A percentile compares a stretch with the other conserved stretches of the same genome.
Conservation (phyloP, 495 filamentous ascomycete genomes). For the Talaromyces nanjingensis region DNA sequence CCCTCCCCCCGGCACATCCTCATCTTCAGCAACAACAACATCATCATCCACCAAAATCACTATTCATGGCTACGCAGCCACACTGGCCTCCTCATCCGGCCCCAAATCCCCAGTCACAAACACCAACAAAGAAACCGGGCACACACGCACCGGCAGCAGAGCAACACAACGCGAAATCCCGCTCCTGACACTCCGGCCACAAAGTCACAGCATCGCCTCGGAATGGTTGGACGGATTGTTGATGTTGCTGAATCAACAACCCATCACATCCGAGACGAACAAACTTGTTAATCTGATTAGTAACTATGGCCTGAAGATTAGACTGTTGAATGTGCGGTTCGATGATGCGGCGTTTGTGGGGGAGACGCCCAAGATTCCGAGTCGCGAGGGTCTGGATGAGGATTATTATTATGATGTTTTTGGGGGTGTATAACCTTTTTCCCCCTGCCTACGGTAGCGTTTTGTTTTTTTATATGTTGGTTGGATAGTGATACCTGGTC, state of each 20-base stretch:
- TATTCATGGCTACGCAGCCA: conserved; percentile 63
- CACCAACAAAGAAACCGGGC: conserved; percentile 19
- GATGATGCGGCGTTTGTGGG: conserved; percentile 54
- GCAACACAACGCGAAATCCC: conserved; percentile 47
- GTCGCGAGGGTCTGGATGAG: conserved; percentile 44
- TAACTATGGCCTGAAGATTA: conserved; percentile 88
- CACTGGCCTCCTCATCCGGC: conserved; percentile 16
- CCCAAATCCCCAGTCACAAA: not conserved
- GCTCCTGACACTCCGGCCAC: conserved; percentile 75
- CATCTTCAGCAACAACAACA: conserved; percentile 17
- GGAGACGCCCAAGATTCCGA: conserved; percentile 38
- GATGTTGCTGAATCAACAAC: conserved; percentile 90
- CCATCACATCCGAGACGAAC: conserved; percentile 92
- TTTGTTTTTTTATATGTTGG: not conserved
- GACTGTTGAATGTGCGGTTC: conserved; percentile 85
- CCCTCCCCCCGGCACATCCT: not conserved
- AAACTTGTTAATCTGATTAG: conserved; percentile 78
- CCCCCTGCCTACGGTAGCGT: too few species aligned
- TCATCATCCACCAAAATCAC: conserved; percentile 76
- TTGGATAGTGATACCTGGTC: not conserved
- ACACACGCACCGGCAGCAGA: conserved; percentile 29
- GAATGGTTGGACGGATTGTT: conserved; percentile 96
- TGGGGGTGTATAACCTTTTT: conserved; percentile 26
- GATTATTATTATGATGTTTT: conserved; percentile 50
- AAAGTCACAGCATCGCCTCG: conserved; percentile 74